These are phyloP conservation scores for Aspergillus flavus DNA, from an alignment of 2,329 filamentous ascomycete species.

Conservation along the genomic window DNA sequence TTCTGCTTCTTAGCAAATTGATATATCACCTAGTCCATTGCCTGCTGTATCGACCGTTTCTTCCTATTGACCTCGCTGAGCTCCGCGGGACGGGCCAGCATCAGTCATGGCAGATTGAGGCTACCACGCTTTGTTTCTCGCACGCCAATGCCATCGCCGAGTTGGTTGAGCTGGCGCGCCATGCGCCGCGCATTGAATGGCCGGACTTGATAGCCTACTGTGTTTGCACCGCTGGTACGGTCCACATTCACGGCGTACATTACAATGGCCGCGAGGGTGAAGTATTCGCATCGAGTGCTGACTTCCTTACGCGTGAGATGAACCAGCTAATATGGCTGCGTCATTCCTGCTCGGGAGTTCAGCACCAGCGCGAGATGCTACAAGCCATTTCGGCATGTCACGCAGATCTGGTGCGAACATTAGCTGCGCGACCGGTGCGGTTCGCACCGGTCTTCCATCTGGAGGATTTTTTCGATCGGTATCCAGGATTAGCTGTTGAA, in stretches of 20 bases:
- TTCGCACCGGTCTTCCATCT: constrained; percentile 81
- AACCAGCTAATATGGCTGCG: constrained; percentile 75
- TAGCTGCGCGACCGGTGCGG: constrained; percentile 68
- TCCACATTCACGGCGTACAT: constrained; percentile 83
- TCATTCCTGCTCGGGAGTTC: constrained; percentile 74
- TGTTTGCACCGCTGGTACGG: constrained; percentile 81
- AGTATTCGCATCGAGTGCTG: constrained; percentile 65
- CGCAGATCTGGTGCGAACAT: constrained; percentile 72
- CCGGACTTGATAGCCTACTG: constrained; percentile 85
- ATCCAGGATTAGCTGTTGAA: constrained; percentile 72
- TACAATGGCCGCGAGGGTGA: constrained; percentile 68
- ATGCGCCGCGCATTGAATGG: constrained; percentile 76
- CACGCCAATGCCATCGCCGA: constrained; percentile 88
- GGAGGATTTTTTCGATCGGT: constrained; percentile 86
- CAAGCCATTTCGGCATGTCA: constrained; percentile 80
- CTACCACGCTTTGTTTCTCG: constrained; percentile 82
- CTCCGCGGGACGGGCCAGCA: constrained; percentile 79
- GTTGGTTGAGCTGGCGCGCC: constrained; percentile 75
- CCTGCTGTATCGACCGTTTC: constrained; percentile 81
- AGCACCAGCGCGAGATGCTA: constrained; percentile 78
- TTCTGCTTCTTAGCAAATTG: constrained; percentile 79
- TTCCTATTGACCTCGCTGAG: constrained; percentile 81
- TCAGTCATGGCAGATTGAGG: constrained; percentile 90
- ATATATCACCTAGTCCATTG: constrained; percentile 87
- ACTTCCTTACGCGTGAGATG: constrained; percentile 77